Conservation (phyloP, 2,329 filamentous ascomycete genomes). For the Fusarium xyrophilum region DNA sequence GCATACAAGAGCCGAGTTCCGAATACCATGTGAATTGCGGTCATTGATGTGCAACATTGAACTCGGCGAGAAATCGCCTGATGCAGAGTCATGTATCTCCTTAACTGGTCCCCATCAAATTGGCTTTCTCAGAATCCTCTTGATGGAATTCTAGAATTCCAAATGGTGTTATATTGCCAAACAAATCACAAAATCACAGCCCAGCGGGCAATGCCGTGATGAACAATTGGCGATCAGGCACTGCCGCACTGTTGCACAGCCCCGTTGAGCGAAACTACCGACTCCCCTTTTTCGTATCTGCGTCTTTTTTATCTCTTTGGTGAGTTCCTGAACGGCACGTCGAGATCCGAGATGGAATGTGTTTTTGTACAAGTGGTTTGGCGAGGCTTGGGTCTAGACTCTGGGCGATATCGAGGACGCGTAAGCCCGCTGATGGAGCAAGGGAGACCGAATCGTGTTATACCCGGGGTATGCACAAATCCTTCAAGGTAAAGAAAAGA, state of each 20-base stretch:
- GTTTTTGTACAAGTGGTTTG: not conserved
- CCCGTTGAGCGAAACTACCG: not conserved
- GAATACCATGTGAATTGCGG: not conserved
- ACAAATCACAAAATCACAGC: not conserved
- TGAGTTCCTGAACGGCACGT: no score
- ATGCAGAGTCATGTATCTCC: not conserved
- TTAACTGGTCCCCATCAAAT: not conserved
- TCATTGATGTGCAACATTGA: not conserved
- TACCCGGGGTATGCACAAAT: not conserved
- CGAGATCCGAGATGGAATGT: not conserved
- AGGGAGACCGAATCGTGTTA: not conserved
- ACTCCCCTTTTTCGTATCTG: not conserved
- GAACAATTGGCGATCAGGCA: not conserved
- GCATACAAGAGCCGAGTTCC: not conserved
- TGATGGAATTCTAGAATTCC: rapidly evolving
- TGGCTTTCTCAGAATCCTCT: no score
- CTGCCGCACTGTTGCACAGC: not conserved
- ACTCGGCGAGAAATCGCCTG: not conserved
- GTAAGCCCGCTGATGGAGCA: not conserved
- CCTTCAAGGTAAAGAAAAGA: rapidly evolving
- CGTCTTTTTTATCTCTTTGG: not conserved
- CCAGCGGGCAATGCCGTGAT: not conserved
- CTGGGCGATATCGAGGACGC: not conserved
- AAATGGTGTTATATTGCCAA: not conserved
- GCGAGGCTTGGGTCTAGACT: not conserved